Evolutionary conservation across 2,329 filamentous ascomycete genomes (phyloP), one percentile per base, ranked within the genome.

Genomic region (Aspergillus sp.): DNA sequence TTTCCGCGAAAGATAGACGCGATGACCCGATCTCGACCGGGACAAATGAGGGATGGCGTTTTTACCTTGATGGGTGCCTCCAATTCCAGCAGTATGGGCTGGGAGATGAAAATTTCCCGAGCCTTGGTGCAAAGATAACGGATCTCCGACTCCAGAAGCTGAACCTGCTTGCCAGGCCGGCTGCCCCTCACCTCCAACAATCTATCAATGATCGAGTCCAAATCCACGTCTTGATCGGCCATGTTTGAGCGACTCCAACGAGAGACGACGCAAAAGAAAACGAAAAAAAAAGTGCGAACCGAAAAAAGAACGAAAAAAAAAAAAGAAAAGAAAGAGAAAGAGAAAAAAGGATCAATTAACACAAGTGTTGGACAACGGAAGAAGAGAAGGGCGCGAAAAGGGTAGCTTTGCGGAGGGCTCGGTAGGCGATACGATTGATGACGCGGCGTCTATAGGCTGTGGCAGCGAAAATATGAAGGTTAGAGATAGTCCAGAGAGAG

Each of bases 191-290:
- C 95, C 83, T 99, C 95, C 76, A 98, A 86, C 75, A 99, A 87
- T 80, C 95, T 88, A 81, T 98, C 94, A 84, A 99, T 98, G 88
- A 98, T 96, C 75, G 93, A 97, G 82, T 99, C 95, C 83, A 99
- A 86, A 83, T 98, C 94, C 82, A 98, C 91, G 82, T 98, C 94
- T 75, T 86, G 82, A 80, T 90, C 88, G 78, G 88, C 88, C 88
- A 91, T 91, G 76, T 77, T 80, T 78, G 77, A 73, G 72, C 61
- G 71, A 72, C 72, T 77, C 65, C 71, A 69, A 68, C 60, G 67
- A 68, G 61, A 64, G 64, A 67, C 60, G 62, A 54, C 65, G 66
- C 68, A 67, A 66, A 66, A 58, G 66, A 66, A 62, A 65, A 64
- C 58, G 57, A 62, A 61, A 65, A 66, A 66, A 61, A 54, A 65